Base-by-base conservation (phyloP, 139 green algal genomes). In the Chlorella vulgaris region DNA sequence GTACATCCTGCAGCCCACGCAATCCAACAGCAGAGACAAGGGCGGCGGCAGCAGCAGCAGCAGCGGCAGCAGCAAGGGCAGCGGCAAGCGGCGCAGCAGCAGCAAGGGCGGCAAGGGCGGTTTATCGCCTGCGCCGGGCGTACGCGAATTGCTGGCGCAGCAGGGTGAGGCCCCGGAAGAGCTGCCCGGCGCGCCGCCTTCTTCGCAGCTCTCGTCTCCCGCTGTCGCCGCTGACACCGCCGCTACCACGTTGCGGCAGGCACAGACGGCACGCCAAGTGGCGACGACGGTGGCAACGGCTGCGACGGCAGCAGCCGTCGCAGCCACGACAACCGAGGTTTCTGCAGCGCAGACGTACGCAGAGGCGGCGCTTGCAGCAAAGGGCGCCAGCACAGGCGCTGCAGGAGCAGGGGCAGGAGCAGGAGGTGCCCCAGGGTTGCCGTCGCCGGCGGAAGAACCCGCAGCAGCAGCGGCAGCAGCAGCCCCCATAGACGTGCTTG, bases 1-100 rank as follows among this genome's bases (percentile, higher is more conserved):
- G 7, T 74, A 81, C 76, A 81, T 74, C 43, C 62, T 74, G 76
- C 62, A 63, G 76, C 62, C 42, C 4, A 5, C 58, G 1, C 10
- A 78, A 10, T 26, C 26, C 28, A 7, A 33, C 2, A 8, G 38
- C 68, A 60, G 22, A 24, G 10, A 4, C 67, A 58, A 4, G 4
- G 38, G 2, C 38, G 38, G 2, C 38, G 39, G 33, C 67, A 83
- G 33, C 66, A 77, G 33, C 10, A 26, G 28, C 74, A 51, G 61
- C 31, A 58, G 74, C 53, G 31, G 53, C 31, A 22, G 7, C 33
- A 28, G 43, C 69, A 29, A 21, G 29, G 2, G n/a, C 28, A 69
- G 29, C 71, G 40, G 35, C 47, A 15, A 19, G 10, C 70, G 42
- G 43, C 50, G 26, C 33, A 33, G 69, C 43, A n/a, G 69, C 69